A percentile compares a stretch with the other conserved stretches of the same genome.
These are phyloP conservation scores for Boletus tylopilopsis DNA, from an alignment of 768 basidiomycete genomes.

Conservation along the genomic window DNA sequence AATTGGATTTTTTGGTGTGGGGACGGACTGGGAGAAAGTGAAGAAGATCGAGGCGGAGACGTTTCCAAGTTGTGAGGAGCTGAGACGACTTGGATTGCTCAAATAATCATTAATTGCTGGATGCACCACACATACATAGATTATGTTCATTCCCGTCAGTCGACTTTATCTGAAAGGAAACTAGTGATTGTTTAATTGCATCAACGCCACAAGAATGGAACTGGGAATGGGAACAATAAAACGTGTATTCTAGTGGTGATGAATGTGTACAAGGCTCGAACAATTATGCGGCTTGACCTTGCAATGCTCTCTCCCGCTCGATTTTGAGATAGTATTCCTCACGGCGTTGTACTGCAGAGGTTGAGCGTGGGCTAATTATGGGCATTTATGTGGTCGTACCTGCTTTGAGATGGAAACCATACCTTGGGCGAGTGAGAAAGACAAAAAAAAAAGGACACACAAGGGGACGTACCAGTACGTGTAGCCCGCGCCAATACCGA, in stretches of 20 bases:
- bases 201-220: constrained; percentile 17
- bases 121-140: constrained; percentile 7
- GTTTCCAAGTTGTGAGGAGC: constrained; percentile 73
- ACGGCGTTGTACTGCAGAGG: constrained; percentile 65
- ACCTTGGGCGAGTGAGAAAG: constrained; percentile 51
- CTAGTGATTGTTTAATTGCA: no score
- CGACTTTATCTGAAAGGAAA: no score
- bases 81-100: constrained; percentile 59
- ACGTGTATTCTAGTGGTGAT: constrained; percentile 10
- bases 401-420: constrained; percentile 71
- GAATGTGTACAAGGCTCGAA: constrained; percentile 9
- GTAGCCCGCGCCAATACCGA: constrained; percentile 73
- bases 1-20: constrained; percentile 85
- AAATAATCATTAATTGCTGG: constrained; percentile 29
- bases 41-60: constrained; percentile 64
- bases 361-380: constrained; percentile 13
- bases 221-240: constrained; percentile 1
- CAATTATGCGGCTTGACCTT: constrained; percentile 13
- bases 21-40: constrained; percentile 91
- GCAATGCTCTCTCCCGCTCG: constrained; percentile 54
- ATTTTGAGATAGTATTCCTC: constrained; percentile 86
- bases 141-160: constrained; percentile 7
- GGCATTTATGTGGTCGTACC: constrained; percentile 44
- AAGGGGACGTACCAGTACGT: constrained; percentile 69
- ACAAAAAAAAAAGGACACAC: constrained; percentile 12